Conservation (phyloP, 176 grass and related monocot species). For the Oryza glaberrima region DNA sequence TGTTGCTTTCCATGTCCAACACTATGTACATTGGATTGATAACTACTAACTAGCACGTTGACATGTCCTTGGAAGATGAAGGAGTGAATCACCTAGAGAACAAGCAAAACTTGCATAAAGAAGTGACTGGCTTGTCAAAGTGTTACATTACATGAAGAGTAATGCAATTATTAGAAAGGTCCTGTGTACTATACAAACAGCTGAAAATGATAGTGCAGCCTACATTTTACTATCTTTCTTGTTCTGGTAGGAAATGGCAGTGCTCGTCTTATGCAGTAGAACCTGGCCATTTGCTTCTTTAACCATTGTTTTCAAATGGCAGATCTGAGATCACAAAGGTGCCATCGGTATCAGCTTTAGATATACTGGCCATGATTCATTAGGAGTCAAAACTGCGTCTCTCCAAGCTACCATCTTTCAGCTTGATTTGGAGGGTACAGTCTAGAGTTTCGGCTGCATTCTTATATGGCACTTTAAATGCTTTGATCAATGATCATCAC, state of each 20-base stretch:
- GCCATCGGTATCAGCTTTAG: constrained; percentile 26
- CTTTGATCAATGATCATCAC: constrained; percentile 1
- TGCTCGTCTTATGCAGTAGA: constrained; percentile 9
- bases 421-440: constrained; percentile 45
- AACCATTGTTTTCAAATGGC: constrained; percentile 43
- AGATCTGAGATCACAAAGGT: constrained; percentile 47
- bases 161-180: constrained; percentile 14
- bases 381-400: constrained; percentile 37
- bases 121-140: background rate
- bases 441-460: constrained; percentile 24
- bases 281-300: constrained; percentile 20
- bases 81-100: constrained; percentile 4
- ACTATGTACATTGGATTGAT: background rate
- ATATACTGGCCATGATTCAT: constrained; percentile 16
- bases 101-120: constrained; percentile 15
- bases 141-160: background rate
- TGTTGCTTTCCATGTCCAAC: constrained; percentile 7
- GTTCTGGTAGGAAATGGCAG: constrained; percentile 19
- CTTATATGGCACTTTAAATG: background rate
- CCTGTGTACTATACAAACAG: background rate
- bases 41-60: constrained; percentile 14
- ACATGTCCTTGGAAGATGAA: background rate
- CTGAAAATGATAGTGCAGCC: background rate
- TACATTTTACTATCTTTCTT: constrained; percentile 7
- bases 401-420: constrained; percentile 41